phyloP scores from a whole-genome alignment of 2,329 filamentous ascomycete genomes.

The Akanthomyces dipterigenus region DNA sequence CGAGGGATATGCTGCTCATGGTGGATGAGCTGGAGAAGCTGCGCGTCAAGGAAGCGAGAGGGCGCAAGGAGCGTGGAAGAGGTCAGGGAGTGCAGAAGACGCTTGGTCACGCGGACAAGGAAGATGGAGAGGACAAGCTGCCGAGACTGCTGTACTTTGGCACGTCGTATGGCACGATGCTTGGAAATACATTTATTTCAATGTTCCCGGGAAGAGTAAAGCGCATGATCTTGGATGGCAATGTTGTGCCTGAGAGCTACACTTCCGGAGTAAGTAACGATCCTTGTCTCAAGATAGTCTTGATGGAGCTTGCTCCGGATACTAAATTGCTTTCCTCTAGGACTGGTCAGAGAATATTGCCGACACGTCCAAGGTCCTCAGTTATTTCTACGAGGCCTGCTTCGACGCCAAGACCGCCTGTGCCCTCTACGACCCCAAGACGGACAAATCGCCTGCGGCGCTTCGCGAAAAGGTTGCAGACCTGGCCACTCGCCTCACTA shows the following conservation, averaged over 20 bases:
- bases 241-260: conserved; percentile 26
- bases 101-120: neutral
- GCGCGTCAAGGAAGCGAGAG: neutral
- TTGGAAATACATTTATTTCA: conserved; percentile 20
- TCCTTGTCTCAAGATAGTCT: neutral
- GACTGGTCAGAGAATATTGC: conserved; percentile 25
- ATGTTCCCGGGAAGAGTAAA: conserved; percentile 24
- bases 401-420: conserved; percentile 17
- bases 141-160: neutral
- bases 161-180: conserved; percentile 21
- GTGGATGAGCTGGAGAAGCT: conserved; percentile 1
- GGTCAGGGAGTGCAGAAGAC: neutral
- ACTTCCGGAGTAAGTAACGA: conserved; percentile 19
- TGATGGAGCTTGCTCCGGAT: too few relatives aligned
- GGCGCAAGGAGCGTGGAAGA: neutral
- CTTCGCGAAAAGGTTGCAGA: conserved; percentile 19
- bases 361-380: conserved; percentile 18
- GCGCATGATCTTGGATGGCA: conserved; percentile 30
- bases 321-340: neutral
- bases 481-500: conserved; percentile 20
- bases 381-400: conserved; percentile 24
- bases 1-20: conserved; percentile 1
- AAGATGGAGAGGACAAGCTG: neutral
- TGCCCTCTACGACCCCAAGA: conserved; percentile 2
- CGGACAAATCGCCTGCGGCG: conserved; percentile 8